Base-by-base conservation (phyloP, 1,139 yeast species). In the Yamadazyma spencermartinsiae region DNA sequence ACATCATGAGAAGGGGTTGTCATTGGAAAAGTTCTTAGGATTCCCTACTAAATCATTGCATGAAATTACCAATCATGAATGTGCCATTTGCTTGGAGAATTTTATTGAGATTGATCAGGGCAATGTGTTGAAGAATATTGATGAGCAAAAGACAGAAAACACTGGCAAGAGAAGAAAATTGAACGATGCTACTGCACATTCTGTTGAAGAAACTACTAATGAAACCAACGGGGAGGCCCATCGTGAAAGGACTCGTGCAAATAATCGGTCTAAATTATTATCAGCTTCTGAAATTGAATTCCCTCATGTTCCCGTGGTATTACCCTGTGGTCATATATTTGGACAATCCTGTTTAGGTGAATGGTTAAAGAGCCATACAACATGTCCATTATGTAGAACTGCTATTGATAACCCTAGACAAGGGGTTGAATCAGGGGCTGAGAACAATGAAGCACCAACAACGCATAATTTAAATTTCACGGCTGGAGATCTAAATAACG, bases 321-420 rank as follows among this genome's bases (percentile, higher is more conserved):
- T 90, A 75, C 94, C 96, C 0, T 90, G 98, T 60, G 80, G 80
- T 8, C 96, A 86, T 55, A 54, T 78, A 1, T 86, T 87, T 64
- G 95, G 96, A 4, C 72, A 78, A 45, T 74, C 74, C 19, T 88
- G 97, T 62, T 64, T 86, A 29, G 72, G 68, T 44, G 84, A 82
- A 48, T 88, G 97, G 97, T 74, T 88, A 37, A 71, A 72, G 43
- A 66, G 72, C 34, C 79, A 83, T 42, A 69, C 78, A 24, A 78
- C 87, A 1, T 88, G 97, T 58, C 97, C 97, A 0, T 64, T 87
- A 39, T 88, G 97, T 55, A 76, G 96, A 42, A 65, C 65, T 19
- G 67, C 74, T 2, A 76, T 85, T 16, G 8, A 19, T 9, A 16
- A 28, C 17, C 31, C 31, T 4, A 28, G 31, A 28, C 6, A 8